Percentiles rank a stretch among this genome's conserved stretches.
These are phyloP conservation scores for sunflower (Helianthus annuus) DNA, from an alignment of 129 eudicot species.

Conservation along the genomic window HanXRQr2.0-SUNRISE NC_035438.2:34642629-34643128, in stretches of 20 bases:
- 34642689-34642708: slow-evolving; percentile 58
- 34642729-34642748: slow-evolving; percentile 46
- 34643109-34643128: slow-evolving; percentile 86
- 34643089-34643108: slow-evolving; percentile 61
- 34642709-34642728: slow-evolving; percentile 53
- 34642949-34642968: slow-evolving; percentile 27
- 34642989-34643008: no score
- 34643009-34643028: no score
- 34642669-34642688: slow-evolving; percentile 51
- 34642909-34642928: slow-evolving; percentile 63
- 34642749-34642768: slow-evolving; percentile 60
- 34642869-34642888: slow-evolving; percentile 71
- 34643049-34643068: slow-evolving; percentile 77
- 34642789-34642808: slow-evolving; percentile 77
- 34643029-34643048: background rate
- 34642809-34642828: slow-evolving; percentile 73
- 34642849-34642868: slow-evolving; percentile 67
- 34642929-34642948: slow-evolving; percentile 64
- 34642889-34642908: slow-evolving; percentile 62
- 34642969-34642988: no score
- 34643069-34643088: slow-evolving; percentile 85
- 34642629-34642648: slow-evolving; percentile 46
- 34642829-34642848: slow-evolving; percentile 82
- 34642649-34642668: slow-evolving; percentile 47
- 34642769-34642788: slow-evolving; percentile 53